These are phyloP conservation scores for Zasmidium cellare DNA, from an alignment of 2,329 filamentous ascomycete species.

Conservation along the genomic window DNA sequence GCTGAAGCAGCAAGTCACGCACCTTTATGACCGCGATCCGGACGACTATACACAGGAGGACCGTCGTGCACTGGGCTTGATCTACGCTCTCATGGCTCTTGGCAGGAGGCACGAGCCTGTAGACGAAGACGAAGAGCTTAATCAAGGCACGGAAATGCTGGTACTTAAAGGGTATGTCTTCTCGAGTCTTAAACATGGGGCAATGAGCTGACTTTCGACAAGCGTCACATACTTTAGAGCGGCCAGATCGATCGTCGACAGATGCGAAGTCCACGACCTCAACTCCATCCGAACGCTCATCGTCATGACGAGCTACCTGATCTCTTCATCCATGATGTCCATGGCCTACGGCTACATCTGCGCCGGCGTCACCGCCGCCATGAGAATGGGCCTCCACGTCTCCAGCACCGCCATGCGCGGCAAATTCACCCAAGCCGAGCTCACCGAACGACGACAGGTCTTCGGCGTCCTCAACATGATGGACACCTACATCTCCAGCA, in stretches of 20 bases:
- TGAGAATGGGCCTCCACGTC: slow-evolving; percentile 28
- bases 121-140: not conserved
- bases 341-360: slow-evolving; percentile 31
- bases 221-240: slow-evolving; percentile 24
- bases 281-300: slow-evolving; percentile 26
- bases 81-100: slow-evolving; percentile 13
- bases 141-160: slow-evolving; percentile 1
- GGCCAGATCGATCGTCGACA: slow-evolving; percentile 22
- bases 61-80: slow-evolving; percentile 6
- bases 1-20: not conserved
- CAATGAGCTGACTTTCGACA: not conserved
- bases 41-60: slow-evolving; percentile 12
- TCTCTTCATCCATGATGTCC: slow-evolving; percentile 26
- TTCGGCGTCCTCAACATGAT: slow-evolving; percentile 23
- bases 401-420: slow-evolving; percentile 7
- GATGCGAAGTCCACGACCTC: slow-evolving; percentile 25
- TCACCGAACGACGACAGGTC: slow-evolving; percentile 10
- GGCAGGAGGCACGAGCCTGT: slow-evolving; percentile 9
- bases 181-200: not conserved
- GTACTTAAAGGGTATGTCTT: slow-evolving; percentile 11
- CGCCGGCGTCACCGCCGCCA: slow-evolving; percentile 23
- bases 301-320: slow-evolving; percentile 29
- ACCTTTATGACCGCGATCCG: slow-evolving; percentile 8
- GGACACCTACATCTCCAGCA: slow-evolving; percentile 23
- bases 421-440: slow-evolving; percentile 10